Conservation (phyloP, 331 rosid genomes). For the Saraca asoca region DNA sequence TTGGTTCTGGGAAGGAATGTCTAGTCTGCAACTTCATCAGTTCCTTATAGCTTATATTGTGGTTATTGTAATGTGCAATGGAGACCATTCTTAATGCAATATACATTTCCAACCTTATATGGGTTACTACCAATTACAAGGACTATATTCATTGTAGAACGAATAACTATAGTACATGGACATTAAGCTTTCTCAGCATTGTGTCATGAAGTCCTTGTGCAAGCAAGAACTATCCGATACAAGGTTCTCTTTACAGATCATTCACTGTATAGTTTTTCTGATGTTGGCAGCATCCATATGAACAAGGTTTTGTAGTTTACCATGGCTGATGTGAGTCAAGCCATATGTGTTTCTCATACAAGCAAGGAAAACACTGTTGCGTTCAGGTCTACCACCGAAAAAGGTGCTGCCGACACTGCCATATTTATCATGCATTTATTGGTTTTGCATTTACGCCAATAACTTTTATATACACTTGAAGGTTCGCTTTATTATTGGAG, state of each 20-base stretch:
- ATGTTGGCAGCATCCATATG: conserved; percentile 94
- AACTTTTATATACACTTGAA: conserved; percentile 39
- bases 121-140: conserved; percentile 77
- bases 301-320: conserved; percentile 96
- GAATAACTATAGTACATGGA: conserved; percentile 75
- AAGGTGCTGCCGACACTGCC: conserved; percentile 90
- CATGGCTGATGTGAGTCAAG: conserved; percentile 87
- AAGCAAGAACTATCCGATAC: conserved; percentile 85
- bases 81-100: conserved; percentile 86
- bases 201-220: conserved; percentile 90
- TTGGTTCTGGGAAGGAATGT: background rate
- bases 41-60: conserved; percentile 15
- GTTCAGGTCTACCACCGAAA: conserved; percentile 86
- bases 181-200: conserved; percentile 95
- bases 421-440: conserved; percentile 38
- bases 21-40: background rate
- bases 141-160: conserved; percentile 78
- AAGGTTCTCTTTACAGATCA: conserved; percentile 91
- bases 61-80: conserved; percentile 64
- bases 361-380: conserved; percentile 94
- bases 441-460: conserved; percentile 10
- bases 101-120: conserved; percentile 75
- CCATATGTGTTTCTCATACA: conserved; percentile 94
- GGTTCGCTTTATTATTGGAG: conserved; percentile 93
- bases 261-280: conserved; percentile 90